Conservation (phyloP, 148 eudicot genomes). For the Cornus suecica region DNA sequence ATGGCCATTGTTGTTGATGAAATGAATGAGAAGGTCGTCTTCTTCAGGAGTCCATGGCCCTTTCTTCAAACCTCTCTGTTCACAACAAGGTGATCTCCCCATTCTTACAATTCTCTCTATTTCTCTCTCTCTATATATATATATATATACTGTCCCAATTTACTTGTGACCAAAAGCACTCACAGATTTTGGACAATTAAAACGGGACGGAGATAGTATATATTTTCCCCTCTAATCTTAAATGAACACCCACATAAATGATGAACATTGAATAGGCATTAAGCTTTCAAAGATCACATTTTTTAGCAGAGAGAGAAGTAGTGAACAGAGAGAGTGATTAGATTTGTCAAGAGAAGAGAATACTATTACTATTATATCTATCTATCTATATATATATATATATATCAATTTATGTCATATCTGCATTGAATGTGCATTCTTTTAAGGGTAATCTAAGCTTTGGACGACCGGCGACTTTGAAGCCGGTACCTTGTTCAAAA, state of each 20-base stretch:
- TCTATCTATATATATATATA: no score
- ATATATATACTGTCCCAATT: no score
- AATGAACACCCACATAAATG: not conserved
- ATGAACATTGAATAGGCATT: not conserved
- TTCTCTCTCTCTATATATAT: slow-evolving; percentile 1
- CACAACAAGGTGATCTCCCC: slow-evolving; percentile 57
- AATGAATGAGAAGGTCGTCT: slow-evolving; percentile 44
- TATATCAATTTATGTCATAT: no score
- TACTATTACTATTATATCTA: not conserved
- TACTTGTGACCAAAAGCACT: no score
- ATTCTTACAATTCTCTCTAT: slow-evolving; percentile 22
- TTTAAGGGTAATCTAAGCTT: not conserved
- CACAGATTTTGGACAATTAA: no score
- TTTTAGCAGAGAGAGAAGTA: no score
- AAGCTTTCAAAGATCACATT: not conserved
- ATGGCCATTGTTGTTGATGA: slow-evolving; percentile 43
- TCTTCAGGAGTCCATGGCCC: slow-evolving; percentile 63
- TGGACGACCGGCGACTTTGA: not conserved
- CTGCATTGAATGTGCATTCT: not conserved
- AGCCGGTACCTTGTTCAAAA: not conserved
- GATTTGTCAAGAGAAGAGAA: slow-evolving; percentile 25
- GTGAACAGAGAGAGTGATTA: not conserved
- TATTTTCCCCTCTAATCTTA: no score
- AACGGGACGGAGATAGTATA: no score
- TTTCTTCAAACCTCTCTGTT: slow-evolving; percentile 49